phyloP scores from a whole-genome alignment of 2,329 filamentous ascomycete species.

The Clonostachys rosea region DNA sequence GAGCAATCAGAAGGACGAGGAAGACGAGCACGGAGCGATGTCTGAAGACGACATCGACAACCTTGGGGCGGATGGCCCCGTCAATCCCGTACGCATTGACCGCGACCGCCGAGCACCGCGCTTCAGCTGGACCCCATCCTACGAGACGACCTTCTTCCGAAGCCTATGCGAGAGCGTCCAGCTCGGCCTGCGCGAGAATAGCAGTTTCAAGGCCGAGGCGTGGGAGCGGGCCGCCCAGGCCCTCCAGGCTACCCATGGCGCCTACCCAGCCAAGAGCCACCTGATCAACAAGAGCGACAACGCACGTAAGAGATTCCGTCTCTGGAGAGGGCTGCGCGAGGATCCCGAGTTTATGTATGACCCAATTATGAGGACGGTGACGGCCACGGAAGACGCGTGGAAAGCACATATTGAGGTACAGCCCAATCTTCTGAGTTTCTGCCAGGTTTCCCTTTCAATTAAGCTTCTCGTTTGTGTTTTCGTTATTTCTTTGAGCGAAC shows the following conservation, averaged over 20 bases:
- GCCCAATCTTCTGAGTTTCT: not conserved
- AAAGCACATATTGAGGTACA: slow-evolving; percentile 51
- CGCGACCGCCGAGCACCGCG: slow-evolving; percentile 40
- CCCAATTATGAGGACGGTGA: slow-evolving; percentile 41
- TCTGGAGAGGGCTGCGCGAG: slow-evolving; percentile 54
- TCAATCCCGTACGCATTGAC: slow-evolving; percentile 21
- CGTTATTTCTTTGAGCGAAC: no score
- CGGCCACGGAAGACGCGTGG: slow-evolving; percentile 54
- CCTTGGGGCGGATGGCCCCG: slow-evolving; percentile 24
- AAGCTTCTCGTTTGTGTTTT: no score
- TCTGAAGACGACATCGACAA: slow-evolving; percentile 31
- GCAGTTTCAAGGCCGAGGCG: slow-evolving; percentile 57
- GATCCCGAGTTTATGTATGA: slow-evolving; percentile 54
- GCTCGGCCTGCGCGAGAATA: slow-evolving; percentile 50
- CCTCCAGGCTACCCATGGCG: slow-evolving; percentile 48
- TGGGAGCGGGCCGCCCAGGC: slow-evolving; percentile 54
- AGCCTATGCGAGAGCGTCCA: slow-evolving; percentile 56
- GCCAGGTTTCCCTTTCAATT: no score
- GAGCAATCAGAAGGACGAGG: no score
- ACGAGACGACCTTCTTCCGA: slow-evolving; percentile 56
- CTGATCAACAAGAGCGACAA: slow-evolving; percentile 63
- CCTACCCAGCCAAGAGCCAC: slow-evolving; percentile 55
- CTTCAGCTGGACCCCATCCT: slow-evolving; percentile 56
- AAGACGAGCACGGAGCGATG: slow-evolving; percentile 12
- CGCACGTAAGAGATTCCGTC: slow-evolving; percentile 56